Base-by-base conservation (phyloP, 2,329 filamentous ascomycete genomes). In the Epichloe glyceriae region DNA sequence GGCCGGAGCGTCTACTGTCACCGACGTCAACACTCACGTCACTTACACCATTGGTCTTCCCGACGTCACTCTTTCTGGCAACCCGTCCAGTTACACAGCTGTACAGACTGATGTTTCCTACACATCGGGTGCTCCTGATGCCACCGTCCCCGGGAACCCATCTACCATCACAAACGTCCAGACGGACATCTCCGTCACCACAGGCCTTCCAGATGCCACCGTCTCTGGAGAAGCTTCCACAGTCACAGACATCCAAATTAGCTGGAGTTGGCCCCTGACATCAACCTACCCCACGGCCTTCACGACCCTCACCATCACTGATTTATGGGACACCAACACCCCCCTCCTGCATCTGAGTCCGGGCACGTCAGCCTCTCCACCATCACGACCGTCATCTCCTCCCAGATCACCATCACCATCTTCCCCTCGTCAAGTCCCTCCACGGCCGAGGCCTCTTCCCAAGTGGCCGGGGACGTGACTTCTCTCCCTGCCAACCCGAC, bases 161-260 rank as follows among this genome's bases (percentile, higher is more conserved):
- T 51, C 54, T 3, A 68, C 64, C 5, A 52, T 63, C 39, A 67
- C 65, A 15, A 55, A 63, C 37, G 44, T 62, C n/a, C 50, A 61
- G 30, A 63, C 60, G 10, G 58, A 60, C 49, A 47, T 58, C 46
- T 63, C 56, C 22, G 39, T 59, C 41, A 66, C 64, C 6, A 55
- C 55, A 15, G 61, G 61, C 2, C 58, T 62, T 10, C 61, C 64
- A 5, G 64, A 67, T 51, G 65, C 58, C 39, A 64, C 61, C 20
- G 55, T 68, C 34, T 58, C 64, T 14, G 65, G 60, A 4, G 58
- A 58, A 37, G 61, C 64, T 2, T 58, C 55, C 1, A 69, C 66
- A 5, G 56, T 67, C 35, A 68, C 64, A 11, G 50, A 61, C 19
- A 20, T 60, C 17, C 51, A 61, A 47, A 57, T 58, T 20, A 61